Base-by-base conservation (phyloP, 768 basidiomycete genomes). In the Lanmaoa rubissima region DNA sequence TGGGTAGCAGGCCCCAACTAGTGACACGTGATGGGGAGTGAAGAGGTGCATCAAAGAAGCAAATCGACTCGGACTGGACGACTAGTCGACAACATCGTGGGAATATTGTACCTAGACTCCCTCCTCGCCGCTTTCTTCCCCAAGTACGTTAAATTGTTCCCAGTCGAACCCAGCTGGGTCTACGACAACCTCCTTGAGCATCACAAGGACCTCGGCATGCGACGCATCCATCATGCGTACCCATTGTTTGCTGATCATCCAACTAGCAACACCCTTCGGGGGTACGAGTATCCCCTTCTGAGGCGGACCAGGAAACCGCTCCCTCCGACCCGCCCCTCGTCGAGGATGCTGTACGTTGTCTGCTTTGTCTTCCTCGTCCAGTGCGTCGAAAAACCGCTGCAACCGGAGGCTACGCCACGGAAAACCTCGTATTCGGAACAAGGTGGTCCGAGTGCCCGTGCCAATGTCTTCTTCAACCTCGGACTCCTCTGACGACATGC, bases 1-100 rank as follows among this genome's bases (percentile, higher is more conserved):
- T 16, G 94, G 94, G 69, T 95, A 96, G 71, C 92, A 95, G 36
- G 91, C 84, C 53, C 84, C 83, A 68, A 95, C 82, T 58, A 94
- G 85, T 64, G 85, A 83, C 65, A 92, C 82, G 76, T 94, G 92
- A 75, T 88, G 84, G 59, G 92, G 86, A 54, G 87, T 87, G 75
- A 93, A 91, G 65, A 86, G 71, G 70, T 86, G 84, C 88, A 92
- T 90, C 16, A 26, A 32, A 4, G n/a, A 9, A 19, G 9, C 10
- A 21, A 21, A 34, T 4, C 7, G 28, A 31, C 28, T 6, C 1
- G 28, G 6, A 31, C 28, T 31, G 28, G 7, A 7, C 28, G 7
- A 31, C 28, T 8, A 8, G 28, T 28, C 26, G 6, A 13, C 6
- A 8, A 26, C 19, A 54, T 3, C 61, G 66, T 67, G 66, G 53